Evolutionary conservation across 1,139 yeast species (phyloP).

Genomic region (Lodderomyces metapsilosis): DNA sequence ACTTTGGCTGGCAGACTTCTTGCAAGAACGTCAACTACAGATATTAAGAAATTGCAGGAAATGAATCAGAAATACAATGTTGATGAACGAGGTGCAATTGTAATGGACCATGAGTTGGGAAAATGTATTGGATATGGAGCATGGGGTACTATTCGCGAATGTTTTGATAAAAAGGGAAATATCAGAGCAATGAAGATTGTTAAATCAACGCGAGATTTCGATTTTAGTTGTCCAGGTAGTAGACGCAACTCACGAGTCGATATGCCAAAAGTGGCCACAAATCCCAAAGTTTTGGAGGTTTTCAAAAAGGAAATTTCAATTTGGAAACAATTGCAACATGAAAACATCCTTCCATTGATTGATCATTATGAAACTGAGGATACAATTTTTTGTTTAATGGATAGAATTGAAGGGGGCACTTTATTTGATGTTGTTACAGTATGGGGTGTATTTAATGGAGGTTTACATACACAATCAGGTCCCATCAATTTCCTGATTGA

Average conservation of each 20-base stretch:
- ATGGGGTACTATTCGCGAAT: conserved; percentile 87
- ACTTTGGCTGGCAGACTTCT: conserved; percentile 45
- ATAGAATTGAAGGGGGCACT: conserved; percentile 76
- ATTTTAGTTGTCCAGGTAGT: neutral
- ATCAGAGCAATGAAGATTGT: conserved; percentile 78
- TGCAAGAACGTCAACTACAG: conserved; percentile 40
- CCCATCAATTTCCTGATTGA: conserved; percentile 32
- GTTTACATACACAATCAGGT: conserved; percentile 26
- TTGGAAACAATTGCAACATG: conserved; percentile 59
- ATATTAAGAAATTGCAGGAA: conserved; percentile 29
- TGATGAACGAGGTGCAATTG: conserved; percentile 62
- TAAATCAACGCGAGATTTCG: conserved; percentile 41
- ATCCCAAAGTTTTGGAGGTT: conserved; percentile 41
- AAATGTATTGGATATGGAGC: conserved; percentile 89
- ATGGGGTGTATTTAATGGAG: conserved; percentile 54
- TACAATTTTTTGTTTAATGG: conserved; percentile 71
- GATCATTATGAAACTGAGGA: conserved; percentile 60
- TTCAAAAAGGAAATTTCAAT: conserved; percentile 70
- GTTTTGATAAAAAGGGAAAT: conserved; percentile 42
- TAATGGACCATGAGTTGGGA: conserved; percentile 63
- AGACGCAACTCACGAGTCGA: conserved; percentile 10
- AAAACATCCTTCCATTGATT: conserved; percentile 61
- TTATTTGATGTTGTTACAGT: conserved; percentile 70
- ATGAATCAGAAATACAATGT: conserved; percentile 32
- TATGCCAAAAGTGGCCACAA: conserved; percentile 5